Evolutionary conservation across 1,139 yeast genomes (phyloP), one percentile per base, ranked within the genome.

Genomic region (Protomyces inundatus): DNA sequence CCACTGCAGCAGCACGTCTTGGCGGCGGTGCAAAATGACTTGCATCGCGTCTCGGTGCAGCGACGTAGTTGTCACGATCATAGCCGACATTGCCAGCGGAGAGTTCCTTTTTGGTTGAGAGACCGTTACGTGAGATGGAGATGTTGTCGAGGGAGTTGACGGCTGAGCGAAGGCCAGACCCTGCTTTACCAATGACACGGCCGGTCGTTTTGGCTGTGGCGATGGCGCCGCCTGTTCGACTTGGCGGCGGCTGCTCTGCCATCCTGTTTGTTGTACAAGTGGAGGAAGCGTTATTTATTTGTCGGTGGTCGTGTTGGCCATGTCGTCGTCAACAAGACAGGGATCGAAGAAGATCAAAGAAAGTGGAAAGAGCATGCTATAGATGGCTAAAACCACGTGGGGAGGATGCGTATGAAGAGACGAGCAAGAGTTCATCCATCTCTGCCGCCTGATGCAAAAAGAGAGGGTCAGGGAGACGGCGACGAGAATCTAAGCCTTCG

Each of bases 11-110:
- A 10, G 46, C 40, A 33, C 62, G 55, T 34, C 33, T 51, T 39
- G 62, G 62, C 3, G 62, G 62, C 14, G 62, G 62, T 40, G 62
- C 56, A 40, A 58, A 52, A 6, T 58, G 62, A 34, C 62, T 58
- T 14, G 54, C 62, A 30, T 58, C 62, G 39, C 42, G 37, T 52
- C 54, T 58, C 37, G 62, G 62, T 16, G 54, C 53, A 40, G 40
- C 36, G 52, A 58, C 62, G 23, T 58, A 55, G 45, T 58, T 58
- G 7, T 51, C 62, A 12, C 62, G 55, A 40, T 58, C 62, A 35
- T 58, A 58, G 37, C 34, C 14, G 30, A 58, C 62, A 30, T 58
- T 58, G 33, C 40, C 48, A 33, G 52, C 62, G 16, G 56, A 51
- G 40, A 58, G 51, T 16, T 58, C 42, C 46, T 58, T 58, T 30